A percentile compares a stretch with the other conserved stretches of the same genome.
Conservation (phyloP, 345 rosid species). For the Populus ilicifolia region DNA sequence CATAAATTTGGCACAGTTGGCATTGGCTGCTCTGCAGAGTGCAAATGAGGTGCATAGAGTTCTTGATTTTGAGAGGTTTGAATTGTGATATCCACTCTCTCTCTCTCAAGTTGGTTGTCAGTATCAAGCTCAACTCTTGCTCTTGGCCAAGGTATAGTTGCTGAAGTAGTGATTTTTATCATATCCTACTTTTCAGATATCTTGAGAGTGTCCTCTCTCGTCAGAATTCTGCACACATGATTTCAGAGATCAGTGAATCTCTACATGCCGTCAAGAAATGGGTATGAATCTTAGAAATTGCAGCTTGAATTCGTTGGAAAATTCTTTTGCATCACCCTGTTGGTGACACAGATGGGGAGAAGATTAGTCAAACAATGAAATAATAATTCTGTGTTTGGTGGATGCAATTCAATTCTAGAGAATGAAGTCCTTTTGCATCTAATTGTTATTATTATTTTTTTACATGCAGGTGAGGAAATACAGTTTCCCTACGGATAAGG, state of each 20-base stretch:
- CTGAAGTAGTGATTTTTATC: neutral
- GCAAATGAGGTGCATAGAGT: constrained; percentile 57
- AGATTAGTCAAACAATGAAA: neutral
- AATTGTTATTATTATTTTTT: constrained; percentile 3
- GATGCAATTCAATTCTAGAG: neutral
- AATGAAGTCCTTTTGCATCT: neutral
- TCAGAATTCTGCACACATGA: constrained; percentile 49
- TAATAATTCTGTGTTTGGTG: neutral
- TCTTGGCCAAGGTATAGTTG: neutral
- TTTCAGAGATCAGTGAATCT: constrained; percentile 50
- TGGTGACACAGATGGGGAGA: neutral
- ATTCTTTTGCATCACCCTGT: neutral
- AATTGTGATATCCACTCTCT: neutral
- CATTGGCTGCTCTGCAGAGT: constrained; percentile 70
- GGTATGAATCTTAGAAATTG: constrained; percentile 38
- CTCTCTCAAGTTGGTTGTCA: neutral
- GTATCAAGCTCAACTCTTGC: neutral
- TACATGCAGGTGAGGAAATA: constrained; percentile 50
- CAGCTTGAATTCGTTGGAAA: neutral
- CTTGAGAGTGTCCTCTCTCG: constrained; percentile 47
- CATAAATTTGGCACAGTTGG: constrained; percentile 52
- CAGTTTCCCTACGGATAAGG: constrained; percentile 83
- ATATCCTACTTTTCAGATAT: constrained; percentile 45
- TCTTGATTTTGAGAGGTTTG: constrained; percentile 75
- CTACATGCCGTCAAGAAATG: constrained; percentile 52